Evolutionary conservation across 495 filamentous ascomycete genomes (phyloP).

Genomic region (Hypoxylon intermedium): DNA sequence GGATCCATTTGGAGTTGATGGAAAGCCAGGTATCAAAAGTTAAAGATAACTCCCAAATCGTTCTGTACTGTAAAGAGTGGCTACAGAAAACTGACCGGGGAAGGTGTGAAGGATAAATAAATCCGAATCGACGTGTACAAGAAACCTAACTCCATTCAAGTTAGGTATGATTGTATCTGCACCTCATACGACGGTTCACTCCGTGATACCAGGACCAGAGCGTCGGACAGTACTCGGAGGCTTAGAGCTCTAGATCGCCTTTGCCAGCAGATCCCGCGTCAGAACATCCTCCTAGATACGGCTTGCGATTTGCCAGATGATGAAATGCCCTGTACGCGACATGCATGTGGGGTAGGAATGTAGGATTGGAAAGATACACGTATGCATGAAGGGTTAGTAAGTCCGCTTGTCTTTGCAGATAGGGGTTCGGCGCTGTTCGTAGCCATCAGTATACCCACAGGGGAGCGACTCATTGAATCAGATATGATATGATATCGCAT

Average conservation of each 20-base stretch:
- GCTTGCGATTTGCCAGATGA: neutral
- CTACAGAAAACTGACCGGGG: neutral
- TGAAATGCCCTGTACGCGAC: neutral
- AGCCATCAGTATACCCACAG: neutral
- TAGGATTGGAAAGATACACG: neutral
- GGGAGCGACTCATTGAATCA: neutral
- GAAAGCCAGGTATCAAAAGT: no score
- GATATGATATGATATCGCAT: neutral
- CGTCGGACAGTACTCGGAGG: neutral
- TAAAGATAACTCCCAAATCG: neutral
- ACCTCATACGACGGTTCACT: neutral
- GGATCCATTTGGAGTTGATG: neutral
- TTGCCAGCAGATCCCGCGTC: neutral
- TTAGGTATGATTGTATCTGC: neutral
- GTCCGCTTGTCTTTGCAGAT: neutral
- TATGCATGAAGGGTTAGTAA: neutral
- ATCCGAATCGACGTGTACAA: no score
- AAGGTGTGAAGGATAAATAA: neutral
- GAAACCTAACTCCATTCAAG: neutral
- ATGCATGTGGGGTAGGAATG: neutral
- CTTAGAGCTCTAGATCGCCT: neutral
- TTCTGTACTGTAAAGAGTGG: neutral
- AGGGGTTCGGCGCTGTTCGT: neutral
- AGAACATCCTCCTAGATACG: neutral
- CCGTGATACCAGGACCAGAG: neutral